Evolutionary conservation across 192 early-diverging fungal genomes (phyloP).

Genomic region (Powellomyces hirtus): DNA sequence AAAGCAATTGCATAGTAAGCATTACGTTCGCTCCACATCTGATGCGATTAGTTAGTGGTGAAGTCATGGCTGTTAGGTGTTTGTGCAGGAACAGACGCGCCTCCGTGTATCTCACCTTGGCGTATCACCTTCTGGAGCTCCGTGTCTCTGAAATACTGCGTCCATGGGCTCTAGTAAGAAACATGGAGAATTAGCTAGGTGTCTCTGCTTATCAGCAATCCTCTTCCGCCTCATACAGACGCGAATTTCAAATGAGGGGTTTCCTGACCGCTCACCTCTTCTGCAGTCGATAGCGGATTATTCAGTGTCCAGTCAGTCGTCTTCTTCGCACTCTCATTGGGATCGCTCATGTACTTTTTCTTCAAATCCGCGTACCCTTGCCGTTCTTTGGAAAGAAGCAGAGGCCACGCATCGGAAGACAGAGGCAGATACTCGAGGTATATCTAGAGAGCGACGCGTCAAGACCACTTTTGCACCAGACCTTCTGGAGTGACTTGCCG

Average conservation of each 20-base stretch:
- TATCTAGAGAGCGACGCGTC: slow-evolving; percentile 16
- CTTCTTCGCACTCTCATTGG: slow-evolving; percentile 47
- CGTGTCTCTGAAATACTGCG: slow-evolving; percentile 83
- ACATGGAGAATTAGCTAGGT: no score
- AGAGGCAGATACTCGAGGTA: slow-evolving; percentile 47
- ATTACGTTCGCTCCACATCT: slow-evolving; percentile 92
- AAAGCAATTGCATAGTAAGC: no score
- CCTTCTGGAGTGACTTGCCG: no score
- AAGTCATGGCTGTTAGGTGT: no score
- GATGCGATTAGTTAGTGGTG: no score
- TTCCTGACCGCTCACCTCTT: slow-evolving; percentile 54
- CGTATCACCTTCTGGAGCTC: slow-evolving; percentile 81
- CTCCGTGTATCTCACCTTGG: slow-evolving; percentile 52
- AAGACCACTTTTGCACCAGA: no score
- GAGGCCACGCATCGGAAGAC: slow-evolving; percentile 47
- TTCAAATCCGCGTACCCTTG: slow-evolving; percentile 66
- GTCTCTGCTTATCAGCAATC: no score
- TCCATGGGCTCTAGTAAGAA: slow-evolving; percentile 96
- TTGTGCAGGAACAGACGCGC: no score
- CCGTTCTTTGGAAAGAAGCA: slow-evolving; percentile 61
- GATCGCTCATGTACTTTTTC: slow-evolving; percentile 65
- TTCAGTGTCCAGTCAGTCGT: slow-evolving; percentile 65
- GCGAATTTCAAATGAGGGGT: no score
- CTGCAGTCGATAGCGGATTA: slow-evolving; percentile 84
- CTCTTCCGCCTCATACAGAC: no score